Conservation (phyloP, 73 alveolate species). For the Stentor coeruleus region DNA sequence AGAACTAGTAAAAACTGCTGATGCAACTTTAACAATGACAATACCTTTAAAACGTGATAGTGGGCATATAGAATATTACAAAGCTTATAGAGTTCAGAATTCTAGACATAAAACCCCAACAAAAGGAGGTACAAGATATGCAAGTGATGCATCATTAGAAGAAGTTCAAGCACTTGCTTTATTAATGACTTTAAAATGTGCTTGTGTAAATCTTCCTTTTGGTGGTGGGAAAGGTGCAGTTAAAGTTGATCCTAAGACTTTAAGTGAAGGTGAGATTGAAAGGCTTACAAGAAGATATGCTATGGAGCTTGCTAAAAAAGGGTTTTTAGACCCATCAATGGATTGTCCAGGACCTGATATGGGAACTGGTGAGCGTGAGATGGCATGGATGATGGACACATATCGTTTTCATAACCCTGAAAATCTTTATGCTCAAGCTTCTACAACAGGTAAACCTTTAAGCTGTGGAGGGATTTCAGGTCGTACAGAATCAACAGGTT, state of each 20-base stretch:
- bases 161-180: slow-evolving; percentile 71
- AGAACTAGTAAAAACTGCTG: slow-evolving; percentile 34
- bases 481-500: slow-evolving; percentile 82
- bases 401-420: slow-evolving; percentile 57
- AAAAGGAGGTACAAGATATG: slow-evolving; percentile 76
- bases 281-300: slow-evolving; percentile 76
- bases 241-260: slow-evolving; percentile 60
- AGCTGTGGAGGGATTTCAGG: slow-evolving; percentile 84
- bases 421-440: slow-evolving; percentile 68
- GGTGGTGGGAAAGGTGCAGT: slow-evolving; percentile 86
- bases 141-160: slow-evolving; percentile 46
- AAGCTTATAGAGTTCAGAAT: slow-evolving; percentile 79
- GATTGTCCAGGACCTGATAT: slow-evolving; percentile 88
- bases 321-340: slow-evolving; percentile 64
- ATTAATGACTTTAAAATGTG: slow-evolving; percentile 65
- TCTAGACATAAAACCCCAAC: slow-evolving; percentile 64
- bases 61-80: slow-evolving; percentile 56
- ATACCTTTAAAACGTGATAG: slow-evolving; percentile 64
- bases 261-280: slow-evolving; percentile 55
- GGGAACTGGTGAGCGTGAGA: slow-evolving; percentile 80
- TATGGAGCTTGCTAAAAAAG: slow-evolving; percentile 72
- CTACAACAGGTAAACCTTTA: slow-evolving; percentile 80
- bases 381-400: slow-evolving; percentile 89
- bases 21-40: slow-evolving; percentile 13
- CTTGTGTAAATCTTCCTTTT: slow-evolving; percentile 61